Conservation (phyloP, 257 asterid species). For the Plantago major region DNA sequence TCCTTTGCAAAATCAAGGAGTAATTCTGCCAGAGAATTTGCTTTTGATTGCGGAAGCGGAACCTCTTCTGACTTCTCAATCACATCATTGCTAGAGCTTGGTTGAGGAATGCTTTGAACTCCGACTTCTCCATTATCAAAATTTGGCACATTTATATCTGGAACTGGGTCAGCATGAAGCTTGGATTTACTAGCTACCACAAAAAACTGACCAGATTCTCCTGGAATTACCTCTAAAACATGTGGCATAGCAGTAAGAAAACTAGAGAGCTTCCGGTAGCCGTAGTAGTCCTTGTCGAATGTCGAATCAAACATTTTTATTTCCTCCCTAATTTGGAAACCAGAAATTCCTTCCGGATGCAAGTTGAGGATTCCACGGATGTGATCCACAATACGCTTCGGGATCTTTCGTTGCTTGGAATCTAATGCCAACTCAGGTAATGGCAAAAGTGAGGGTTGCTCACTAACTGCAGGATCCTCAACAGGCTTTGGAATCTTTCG, state of each 20-base stretch:
- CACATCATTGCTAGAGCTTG: slow-evolving; percentile 24
- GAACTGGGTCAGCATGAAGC: slow-evolving; percentile 32
- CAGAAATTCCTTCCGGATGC: slow-evolving; percentile 58
- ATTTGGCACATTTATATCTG: slow-evolving; percentile 21
- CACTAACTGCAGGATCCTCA: slow-evolving; percentile 58
- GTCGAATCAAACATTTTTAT: slow-evolving; percentile 35
- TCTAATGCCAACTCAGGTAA: slow-evolving; percentile 38
- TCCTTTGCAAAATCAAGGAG: slow-evolving; percentile 19
- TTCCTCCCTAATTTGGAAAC: slow-evolving; percentile 55
- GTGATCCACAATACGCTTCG: slow-evolving; percentile 47
- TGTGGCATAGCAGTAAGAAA: slow-evolving; percentile 78
- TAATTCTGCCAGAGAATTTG: slow-evolving; percentile 10
- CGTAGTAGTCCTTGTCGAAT: slow-evolving; percentile 62
- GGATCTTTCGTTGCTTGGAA: slow-evolving; percentile 48
- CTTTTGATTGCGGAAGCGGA: slow-evolving; percentile 22
- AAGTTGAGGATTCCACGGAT: slow-evolving; percentile 41
- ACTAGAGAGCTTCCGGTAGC: slow-evolving; percentile 66
- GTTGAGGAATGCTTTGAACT: slow-evolving; percentile 24
- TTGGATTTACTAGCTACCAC: slow-evolving; percentile 31
- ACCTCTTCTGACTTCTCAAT: slow-evolving; percentile 25
- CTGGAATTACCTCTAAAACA: slow-evolving; percentile 42
- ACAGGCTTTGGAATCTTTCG: slow-evolving; percentile 64
- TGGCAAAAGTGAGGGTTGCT: slow-evolving; percentile 31
- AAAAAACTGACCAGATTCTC: slow-evolving; percentile 34
- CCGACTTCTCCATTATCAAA: slow-evolving; percentile 25